Percentiles rank a stretch among this genome's conserved stretches.
Evolutionary conservation across 148 eudicot genomes (phyloP).

Genomic region (Tetragonia tetragonoides): DNA sequence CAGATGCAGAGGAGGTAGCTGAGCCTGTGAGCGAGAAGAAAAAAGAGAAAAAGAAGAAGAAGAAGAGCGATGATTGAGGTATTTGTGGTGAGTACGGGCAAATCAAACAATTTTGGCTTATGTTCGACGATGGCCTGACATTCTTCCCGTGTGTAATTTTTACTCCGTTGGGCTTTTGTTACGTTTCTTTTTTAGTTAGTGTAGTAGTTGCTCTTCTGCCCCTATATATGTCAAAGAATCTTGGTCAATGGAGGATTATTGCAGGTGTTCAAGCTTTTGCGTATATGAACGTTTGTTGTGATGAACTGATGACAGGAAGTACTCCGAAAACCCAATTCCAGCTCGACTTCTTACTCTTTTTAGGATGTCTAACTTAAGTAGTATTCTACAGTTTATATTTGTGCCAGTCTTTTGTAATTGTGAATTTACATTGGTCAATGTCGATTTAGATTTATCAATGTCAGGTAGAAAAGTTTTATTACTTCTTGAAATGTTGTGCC

Average conservation of each 20-base stretch:
- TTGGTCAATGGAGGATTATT: slow-evolving; percentile 5
- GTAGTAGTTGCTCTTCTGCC: background rate
- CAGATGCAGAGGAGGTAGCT: slow-evolving; percentile 51
- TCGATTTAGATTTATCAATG: background rate
- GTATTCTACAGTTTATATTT: no score
- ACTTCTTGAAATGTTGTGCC: no score
- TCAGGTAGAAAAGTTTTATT: no score
- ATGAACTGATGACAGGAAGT: no score
- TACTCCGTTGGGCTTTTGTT: slow-evolving; percentile 6
- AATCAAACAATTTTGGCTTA: slow-evolving; percentile 38
- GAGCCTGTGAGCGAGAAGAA: slow-evolving; percentile 57
- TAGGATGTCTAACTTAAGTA: no score
- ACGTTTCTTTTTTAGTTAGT: slow-evolving; percentile 7
- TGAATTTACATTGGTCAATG: no score
- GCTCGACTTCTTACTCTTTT: no score
- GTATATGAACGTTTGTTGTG: no score
- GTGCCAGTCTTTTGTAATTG: no score
- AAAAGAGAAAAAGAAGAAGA: slow-evolving; percentile 72
- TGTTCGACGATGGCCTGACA: slow-evolving; percentile 2
- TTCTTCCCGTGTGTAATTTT: slow-evolving; percentile 28
- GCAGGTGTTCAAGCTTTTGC: no score
- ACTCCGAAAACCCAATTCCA: no score
- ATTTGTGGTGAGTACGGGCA: slow-evolving; percentile 10
- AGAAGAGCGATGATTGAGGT: slow-evolving; percentile 50
- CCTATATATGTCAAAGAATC: slow-evolving; percentile 3